These are phyloP conservation scores for Hypoxylon rickii DNA, from an alignment of 495 filamentous ascomycete species.

Conservation along the genomic window DNA sequence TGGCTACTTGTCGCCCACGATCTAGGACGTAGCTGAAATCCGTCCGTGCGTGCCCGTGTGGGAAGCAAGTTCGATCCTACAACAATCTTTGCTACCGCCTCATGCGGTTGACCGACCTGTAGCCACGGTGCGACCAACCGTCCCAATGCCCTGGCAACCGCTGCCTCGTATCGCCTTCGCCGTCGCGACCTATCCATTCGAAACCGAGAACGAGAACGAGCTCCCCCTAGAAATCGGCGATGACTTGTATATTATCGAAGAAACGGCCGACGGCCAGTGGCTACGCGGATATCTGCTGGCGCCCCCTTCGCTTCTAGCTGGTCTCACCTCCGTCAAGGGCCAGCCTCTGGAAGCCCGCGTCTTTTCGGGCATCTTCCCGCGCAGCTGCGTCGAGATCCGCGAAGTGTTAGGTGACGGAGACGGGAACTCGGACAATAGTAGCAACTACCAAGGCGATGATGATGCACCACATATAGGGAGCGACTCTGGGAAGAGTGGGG, in stretches of 20 bases:
- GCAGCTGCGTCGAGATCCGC: conserved; percentile 82
- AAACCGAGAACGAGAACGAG: conserved; percentile 82
- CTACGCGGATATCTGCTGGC: conserved; percentile 93
- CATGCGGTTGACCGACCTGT: conserved; percentile 42
- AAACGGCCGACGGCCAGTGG: conserved; percentile 85
- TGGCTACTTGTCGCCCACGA: conserved; percentile 1
- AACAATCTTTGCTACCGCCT: conserved; percentile 23
- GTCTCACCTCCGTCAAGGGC: conserved; percentile 87
- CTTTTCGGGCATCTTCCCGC: conserved; percentile 95
- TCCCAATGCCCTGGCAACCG: conserved; percentile 90
- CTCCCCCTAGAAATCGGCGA: conserved; percentile 97
- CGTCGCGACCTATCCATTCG: conserved; percentile 91
- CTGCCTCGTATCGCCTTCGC: conserved; percentile 97
- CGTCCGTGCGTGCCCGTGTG: conserved; percentile 24
- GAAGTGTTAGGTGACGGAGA: conserved; percentile 71
- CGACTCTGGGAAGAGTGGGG: conserved; percentile 54
- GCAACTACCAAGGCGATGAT: conserved; percentile 33
- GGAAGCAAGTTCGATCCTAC: conserved; percentile 15
- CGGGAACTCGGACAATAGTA: conserved; percentile 49
- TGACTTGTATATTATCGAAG: conserved; percentile 98
- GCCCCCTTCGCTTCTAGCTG: conserved; percentile 89
- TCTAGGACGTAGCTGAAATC: conserved; percentile 11
- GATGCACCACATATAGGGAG: conserved; percentile 39
- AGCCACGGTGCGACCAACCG: conserved; percentile 39
- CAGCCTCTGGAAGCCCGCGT: conserved; percentile 93